phyloP scores from a whole-genome alignment of 306 rosid genomes.

The Rosa multiflora region DNA sequence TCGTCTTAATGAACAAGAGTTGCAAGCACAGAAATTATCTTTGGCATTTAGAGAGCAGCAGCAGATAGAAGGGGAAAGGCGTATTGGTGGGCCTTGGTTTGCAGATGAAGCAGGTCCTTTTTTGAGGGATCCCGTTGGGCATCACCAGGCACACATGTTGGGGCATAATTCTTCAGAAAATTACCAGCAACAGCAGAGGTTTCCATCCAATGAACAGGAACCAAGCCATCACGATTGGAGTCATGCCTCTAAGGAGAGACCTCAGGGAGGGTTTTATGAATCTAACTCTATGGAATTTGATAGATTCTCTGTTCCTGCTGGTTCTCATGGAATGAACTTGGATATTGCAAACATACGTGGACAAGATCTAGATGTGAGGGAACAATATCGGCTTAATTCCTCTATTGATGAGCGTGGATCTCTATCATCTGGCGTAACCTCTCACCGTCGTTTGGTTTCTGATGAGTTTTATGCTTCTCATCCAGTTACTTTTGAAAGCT shows the following conservation, averaged over 20 bases:
- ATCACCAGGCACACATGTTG: slow-evolving; percentile 43
- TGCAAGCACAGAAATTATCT: slow-evolving; percentile 56
- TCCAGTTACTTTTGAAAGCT: slow-evolving; percentile 35
- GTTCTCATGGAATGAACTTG: slow-evolving; percentile 33
- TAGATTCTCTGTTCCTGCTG: slow-evolving; percentile 47
- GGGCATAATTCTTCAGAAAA: slow-evolving; percentile 55
- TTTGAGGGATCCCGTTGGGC: slow-evolving; percentile 47
- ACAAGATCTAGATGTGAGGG: slow-evolving; percentile 49
- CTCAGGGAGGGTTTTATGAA: slow-evolving; percentile 51
- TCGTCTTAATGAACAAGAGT: slow-evolving; percentile 54
- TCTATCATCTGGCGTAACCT: slow-evolving; percentile 24
- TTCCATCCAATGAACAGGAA: slow-evolving; percentile 53
- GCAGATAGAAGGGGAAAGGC: slow-evolving; percentile 65
- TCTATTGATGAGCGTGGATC: slow-evolving; percentile 43
- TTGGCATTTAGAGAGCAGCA: slow-evolving; percentile 55
- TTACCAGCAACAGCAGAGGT: slow-evolving; percentile 55
- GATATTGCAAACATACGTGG: slow-evolving; percentile 21
- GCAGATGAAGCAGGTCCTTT: slow-evolving; percentile 53
- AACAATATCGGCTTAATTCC: slow-evolving; percentile 35
- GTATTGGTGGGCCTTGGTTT: slow-evolving; percentile 45
- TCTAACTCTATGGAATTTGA: slow-evolving; percentile 50
- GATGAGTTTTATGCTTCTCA: slow-evolving; percentile 47
- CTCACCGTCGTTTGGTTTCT: slow-evolving; percentile 40
- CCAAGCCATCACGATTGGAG: slow-evolving; percentile 53
- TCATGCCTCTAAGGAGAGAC: slow-evolving; percentile 42